Base-by-base conservation (phyloP, 331 rosid species). In the Arachis monticola region DNA sequence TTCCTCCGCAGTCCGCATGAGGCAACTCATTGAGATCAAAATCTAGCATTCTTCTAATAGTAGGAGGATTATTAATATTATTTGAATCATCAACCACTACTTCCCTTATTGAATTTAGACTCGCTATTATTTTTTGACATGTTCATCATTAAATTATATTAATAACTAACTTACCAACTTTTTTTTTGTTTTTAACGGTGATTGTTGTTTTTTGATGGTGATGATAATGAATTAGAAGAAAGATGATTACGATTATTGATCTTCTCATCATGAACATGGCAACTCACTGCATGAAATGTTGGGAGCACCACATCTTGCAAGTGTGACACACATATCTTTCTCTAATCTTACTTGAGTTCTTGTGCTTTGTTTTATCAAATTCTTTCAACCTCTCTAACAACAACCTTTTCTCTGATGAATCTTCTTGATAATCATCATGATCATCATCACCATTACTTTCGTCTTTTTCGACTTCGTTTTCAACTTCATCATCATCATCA, bases 21-120 rank as follows among this genome's bases (percentile, higher is more conserved):
- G 65, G 65, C 14, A 57, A 57, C 65, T 60, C 14, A 32, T 60
- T 60, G 8, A 60, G 65, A 60, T 60, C 45, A 10, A 60, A 60
- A 60, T 60, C 44, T 30, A 3, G 7, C 44, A 60, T 32, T 9
- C 2, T 60, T 27, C 30, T 27, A 27, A 27, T 27, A 8, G 45
- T 60, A 8, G 42, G 7, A 3, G 42, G 12, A 22, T 32, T 27
- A 27, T 27, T 27, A 27, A 27, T 27, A 27, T 17, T 17, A 17
- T 17, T 17, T 17, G 22, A 17, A 17, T 17, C 30, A 30, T 41
- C 10, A 31, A 27, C 7, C 44, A 48, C 4, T 10, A 31, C 44
- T 60, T 17, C 13, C 64, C 10, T 60, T 6, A 60, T 60, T 60
- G 2, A 17, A 17, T 17, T 17, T 17, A 17, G 22, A 17, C 22